Evolutionary conservation across 2,329 filamentous ascomycete species (phyloP), one percentile per base, ranked within the genome.

Genomic region (Aspergillus clavatus): DNA sequence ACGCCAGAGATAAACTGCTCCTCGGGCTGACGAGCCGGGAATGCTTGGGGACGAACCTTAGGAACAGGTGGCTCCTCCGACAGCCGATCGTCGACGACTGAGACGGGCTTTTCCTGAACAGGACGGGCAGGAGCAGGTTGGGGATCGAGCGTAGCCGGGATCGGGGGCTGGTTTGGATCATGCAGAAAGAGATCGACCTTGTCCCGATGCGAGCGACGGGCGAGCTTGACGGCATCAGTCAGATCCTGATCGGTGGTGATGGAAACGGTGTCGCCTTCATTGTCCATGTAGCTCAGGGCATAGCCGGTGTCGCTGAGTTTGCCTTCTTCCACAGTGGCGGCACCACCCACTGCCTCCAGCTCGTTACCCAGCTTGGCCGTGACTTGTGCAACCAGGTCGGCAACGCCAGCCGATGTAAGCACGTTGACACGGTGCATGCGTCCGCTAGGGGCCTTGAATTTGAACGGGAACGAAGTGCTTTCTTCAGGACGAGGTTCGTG

Each of bases 101-200:
- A 72, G 24, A 63, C 62, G 10, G 61, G 72, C 44, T 60, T 66
- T 43, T 67, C 61, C 50, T 78, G 76, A 3, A 77, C 66, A 4
- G 74, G 70, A 49, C 73, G 75, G 12, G 71, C 60, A 3, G 69
- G 70, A 16, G 62, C 61, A 1, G 81, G 80, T 48, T 80, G 75
- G 28, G 81, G 80, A 29, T 84, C 77, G 8, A 83, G 68, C 0
- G 81, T 78, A 1, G 79, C 73, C 7, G 82, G 74, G n/a, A 89
- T 78, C 0, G 90, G 87, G n/a, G 91, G 83, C 70, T 93, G 86
- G 52, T 89, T 82, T 1, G 91, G 90, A 59, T 98, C 87, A 65
- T 98, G 93, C 10, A 97, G 90, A 59, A 95, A 97, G 12, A 98
- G 78, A 60, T 98, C 93, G 16, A 98, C 93, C 77, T 98, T 98